Conservation (phyloP, 176 grass and related monocot species). For the Musa acuminata region DNA sequence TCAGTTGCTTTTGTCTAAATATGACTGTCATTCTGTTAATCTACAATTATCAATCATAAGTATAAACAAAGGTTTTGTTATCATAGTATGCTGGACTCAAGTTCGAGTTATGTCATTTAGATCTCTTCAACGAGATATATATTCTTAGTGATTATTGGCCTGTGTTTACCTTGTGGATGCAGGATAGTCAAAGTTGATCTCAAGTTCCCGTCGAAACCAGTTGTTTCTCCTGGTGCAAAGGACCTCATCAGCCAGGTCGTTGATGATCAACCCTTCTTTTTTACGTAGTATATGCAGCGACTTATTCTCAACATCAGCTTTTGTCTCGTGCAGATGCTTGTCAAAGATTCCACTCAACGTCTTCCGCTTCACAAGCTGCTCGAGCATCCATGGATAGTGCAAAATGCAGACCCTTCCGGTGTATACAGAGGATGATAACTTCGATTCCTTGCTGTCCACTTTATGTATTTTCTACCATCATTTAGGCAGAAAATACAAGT, state of each 20-base stretch:
- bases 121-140: too few species aligned
- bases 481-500: neutral
- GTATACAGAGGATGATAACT: constrained; percentile 30
- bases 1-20: too few species aligned
- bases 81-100: too few species aligned
- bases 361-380: constrained; percentile 73
- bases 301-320: neutral
- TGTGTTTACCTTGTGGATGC: constrained; percentile 4
- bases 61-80: too few species aligned
- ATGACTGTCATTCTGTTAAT: too few species aligned
- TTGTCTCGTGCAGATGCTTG: constrained; percentile 58
- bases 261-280: neutral
- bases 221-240: constrained; percentile 63
- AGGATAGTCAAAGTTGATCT: constrained; percentile 94
- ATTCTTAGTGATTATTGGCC: neutral
- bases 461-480: neutral
- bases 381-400: constrained; percentile 86
- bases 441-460: neutral
- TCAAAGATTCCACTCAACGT: constrained; percentile 48
- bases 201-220: constrained; percentile 63
- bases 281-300: neutral
- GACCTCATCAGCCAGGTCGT: constrained; percentile 73
- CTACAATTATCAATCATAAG: too few species aligned
- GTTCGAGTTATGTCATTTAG: too few species aligned
- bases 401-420: constrained; percentile 78